Conservation (phyloP, 75 land plant species). For the Pseudotsuga menziesii region DNA sequence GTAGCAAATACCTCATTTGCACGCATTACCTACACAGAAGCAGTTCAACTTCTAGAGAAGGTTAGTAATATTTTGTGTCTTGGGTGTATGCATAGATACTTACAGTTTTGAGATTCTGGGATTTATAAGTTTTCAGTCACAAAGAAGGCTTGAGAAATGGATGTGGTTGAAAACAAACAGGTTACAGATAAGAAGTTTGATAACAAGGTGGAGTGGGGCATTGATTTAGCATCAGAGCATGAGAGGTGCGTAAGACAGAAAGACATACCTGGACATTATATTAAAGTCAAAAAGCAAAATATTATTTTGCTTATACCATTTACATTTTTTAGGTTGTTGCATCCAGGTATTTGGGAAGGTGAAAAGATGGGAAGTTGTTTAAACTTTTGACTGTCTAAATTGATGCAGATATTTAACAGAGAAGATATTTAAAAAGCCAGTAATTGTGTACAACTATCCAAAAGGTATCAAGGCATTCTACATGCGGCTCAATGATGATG, state of each 20-base stretch:
- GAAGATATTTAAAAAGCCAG: constrained; percentile 86
- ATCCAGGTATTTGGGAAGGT: not conserved
- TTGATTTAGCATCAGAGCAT: constrained; percentile 98
- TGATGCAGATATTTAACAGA: constrained; percentile 82
- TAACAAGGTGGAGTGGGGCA: constrained; percentile 95
- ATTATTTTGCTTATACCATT: not conserved
- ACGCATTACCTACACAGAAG: constrained; percentile 87
- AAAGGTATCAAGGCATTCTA: constrained; percentile 95
- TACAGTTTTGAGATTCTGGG: not conserved
- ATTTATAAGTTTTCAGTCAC: not conserved
- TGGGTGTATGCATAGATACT: not conserved
- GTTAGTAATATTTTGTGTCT: constrained; percentile 17
- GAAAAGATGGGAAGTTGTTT: not conserved
- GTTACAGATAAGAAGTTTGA: constrained; percentile 82
- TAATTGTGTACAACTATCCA: constrained; percentile 97
- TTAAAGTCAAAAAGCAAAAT: not conserved
- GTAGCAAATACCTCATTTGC: constrained; percentile 72
- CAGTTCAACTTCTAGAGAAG: constrained; percentile 58
- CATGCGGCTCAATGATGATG: constrained; percentile 96
- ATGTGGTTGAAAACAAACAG: constrained; percentile 11
- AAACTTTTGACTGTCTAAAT: not conserved
- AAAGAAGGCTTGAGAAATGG: not conserved
- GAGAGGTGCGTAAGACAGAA: constrained; percentile 59
- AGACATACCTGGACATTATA: not conserved
- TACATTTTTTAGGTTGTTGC: not conserved